Evolutionary conservation across 768 basidiomycete species (phyloP), one percentile per base, ranked within the genome.

Genomic region (Termitomyces sp.): DNA sequence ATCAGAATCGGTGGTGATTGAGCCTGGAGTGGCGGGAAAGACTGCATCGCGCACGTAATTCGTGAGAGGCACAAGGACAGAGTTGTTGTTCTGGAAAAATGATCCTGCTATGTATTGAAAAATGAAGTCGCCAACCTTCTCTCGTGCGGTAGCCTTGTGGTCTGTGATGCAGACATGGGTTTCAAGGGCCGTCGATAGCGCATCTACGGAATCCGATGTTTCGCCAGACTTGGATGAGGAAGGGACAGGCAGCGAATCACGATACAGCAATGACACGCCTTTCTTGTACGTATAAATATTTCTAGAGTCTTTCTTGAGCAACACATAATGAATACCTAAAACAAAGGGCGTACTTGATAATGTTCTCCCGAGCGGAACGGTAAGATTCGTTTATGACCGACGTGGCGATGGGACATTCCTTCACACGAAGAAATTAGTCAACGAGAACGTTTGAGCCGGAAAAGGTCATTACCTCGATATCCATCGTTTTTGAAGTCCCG

Each of bases 51-150:
- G 79, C 52, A 96, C 93, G 71, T 95, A 92, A 56, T 81, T 66
- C n/a, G 90, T 89, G 48, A 99, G 79, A 0, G 91, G 85, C 6
- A 85, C 77, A 27, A 98, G 82, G 36, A 96, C 89, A 7, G 91
- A 85, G 66, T 96, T 95, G 80, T 99, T 99, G 76, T 98, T 98
- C 66, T 99, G 96, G 81, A 98, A 98, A 78, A 98, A 99, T 4
- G 91, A 89, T 44, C 89, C 85, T 6, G 87, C 91, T 20, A 77
- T 81, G 70, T 91, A 95, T 66, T 94, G 87, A 72, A 98, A 97
- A 42, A 88, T 69, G 66, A 77, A 83, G 57, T 81, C 72, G 9
- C 92, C 94, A 23, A 98, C 91, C 44, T 81, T 80, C 70, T 97
- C 95, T 51, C 93, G 88, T 1, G 96, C 84, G 10, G 77, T 83